Conservation (phyloP, 2,329 filamentous ascomycete genomes). For the Colletotrichum lini region DNA sequence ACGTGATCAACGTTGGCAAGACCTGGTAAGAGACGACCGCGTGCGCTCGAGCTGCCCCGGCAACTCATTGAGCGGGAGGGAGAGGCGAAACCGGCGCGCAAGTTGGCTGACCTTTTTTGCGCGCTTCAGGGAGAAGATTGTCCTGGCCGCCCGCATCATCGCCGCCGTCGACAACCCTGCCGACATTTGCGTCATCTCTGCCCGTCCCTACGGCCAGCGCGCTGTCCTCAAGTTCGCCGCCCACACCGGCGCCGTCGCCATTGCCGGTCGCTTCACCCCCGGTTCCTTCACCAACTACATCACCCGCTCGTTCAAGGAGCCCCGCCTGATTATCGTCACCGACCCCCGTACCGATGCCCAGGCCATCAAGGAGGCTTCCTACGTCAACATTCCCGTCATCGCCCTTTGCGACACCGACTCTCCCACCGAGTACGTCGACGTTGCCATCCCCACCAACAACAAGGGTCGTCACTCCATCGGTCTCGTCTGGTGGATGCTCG, state of each 20-base stretch:
- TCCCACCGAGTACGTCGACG: conserved; percentile 99
- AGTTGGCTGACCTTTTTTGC: conserved; percentile 30
- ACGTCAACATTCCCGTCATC: conserved; percentile 99
- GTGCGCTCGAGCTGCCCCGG: background rate
- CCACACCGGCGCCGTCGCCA: conserved; percentile 97
- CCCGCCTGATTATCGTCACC: conserved; percentile 98
- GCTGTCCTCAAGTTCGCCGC: conserved; percentile 99
- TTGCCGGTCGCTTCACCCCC: conserved; percentile 99
- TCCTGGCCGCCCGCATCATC: conserved; percentile 98
- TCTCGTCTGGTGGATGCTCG: conserved; percentile 99
- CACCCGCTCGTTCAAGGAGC: conserved; percentile 99
- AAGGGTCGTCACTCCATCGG: conserved; percentile 99
- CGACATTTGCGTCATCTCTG: conserved; percentile 99
- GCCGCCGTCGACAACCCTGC: conserved; percentile 99
- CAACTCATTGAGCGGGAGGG: background rate
- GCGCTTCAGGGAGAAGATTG: conserved; percentile 93
- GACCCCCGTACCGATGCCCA: conserved; percentile 99
- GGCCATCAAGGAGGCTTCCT: conserved; percentile 99
- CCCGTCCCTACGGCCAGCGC: conserved; percentile 99
- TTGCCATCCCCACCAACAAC: conserved; percentile 99
- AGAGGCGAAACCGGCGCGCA: background rate
- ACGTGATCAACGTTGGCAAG: conserved; percentile 99
- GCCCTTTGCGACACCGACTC: conserved; percentile 99
- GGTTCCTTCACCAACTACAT: conserved; percentile 99
- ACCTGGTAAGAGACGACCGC: conserved; percentile 83